Evolutionary conservation across 345 rosid genomes (phyloP).

Genomic region (Eucalyptus lansdowneana): DNA sequence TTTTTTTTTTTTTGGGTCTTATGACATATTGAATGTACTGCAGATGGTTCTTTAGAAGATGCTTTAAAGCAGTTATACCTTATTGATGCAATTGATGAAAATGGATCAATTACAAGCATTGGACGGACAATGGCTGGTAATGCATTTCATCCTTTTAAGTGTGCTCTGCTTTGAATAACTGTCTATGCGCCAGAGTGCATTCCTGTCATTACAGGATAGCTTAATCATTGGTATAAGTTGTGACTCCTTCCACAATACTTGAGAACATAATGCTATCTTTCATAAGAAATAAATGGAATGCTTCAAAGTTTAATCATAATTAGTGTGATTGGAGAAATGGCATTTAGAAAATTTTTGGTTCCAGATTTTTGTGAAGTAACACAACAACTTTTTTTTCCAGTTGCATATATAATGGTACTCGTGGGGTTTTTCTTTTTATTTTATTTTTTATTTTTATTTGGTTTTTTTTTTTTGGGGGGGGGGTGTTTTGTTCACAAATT

Average conservation of each 20-base stretch:
- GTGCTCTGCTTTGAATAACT: neutral
- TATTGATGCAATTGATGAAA: slow-evolving; percentile 86
- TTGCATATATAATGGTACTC: neutral
- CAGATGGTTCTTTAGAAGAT: slow-evolving; percentile 84
- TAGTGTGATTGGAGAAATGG: neutral
- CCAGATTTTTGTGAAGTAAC: neutral
- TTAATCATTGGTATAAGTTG: neutral
- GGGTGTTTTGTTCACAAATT: neutral
- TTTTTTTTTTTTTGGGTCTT: neutral
- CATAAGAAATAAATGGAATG: neutral
- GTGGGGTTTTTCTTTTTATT: neutral
- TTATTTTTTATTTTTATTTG: no score
- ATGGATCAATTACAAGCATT: slow-evolving; percentile 67
- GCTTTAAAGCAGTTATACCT: slow-evolving; percentile 86
- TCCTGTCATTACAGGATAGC: neutral
- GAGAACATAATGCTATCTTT: neutral
- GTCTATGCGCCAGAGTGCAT: neutral
- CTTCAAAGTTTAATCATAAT: neutral
- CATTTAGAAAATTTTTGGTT: neutral
- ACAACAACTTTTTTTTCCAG: neutral
- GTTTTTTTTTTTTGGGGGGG: neutral
- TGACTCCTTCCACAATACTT: neutral
- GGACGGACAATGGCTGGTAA: slow-evolving; percentile 94
- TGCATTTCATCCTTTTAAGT: neutral
- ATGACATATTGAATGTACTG: slow-evolving; percentile 9